phyloP scores from a whole-genome alignment of 108 stramenopile genomes.

The Halocafeteria seosinensis region DNA sequence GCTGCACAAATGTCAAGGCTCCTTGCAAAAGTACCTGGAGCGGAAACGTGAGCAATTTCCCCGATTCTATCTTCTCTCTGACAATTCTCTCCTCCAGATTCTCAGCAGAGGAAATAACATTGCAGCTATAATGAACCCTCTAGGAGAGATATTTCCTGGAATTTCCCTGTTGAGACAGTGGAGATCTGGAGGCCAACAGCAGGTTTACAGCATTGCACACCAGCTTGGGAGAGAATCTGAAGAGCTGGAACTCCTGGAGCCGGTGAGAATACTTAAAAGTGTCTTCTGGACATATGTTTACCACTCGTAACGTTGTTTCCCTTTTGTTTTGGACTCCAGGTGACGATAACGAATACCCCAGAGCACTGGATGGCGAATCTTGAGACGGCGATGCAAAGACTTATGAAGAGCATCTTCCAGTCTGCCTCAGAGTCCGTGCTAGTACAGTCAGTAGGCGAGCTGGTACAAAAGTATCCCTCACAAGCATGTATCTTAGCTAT shows the following conservation, averaged over 20 bases:
- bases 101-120: constrained; percentile 43
- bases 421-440: constrained; percentile 12
- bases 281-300: no score
- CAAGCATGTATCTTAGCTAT: constrained; percentile 37
- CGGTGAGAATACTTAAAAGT: no score
- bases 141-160: constrained; percentile 44
- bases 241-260: no score
- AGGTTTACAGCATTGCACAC: no score
- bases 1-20: constrained; percentile 44
- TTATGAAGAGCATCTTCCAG: constrained; percentile 13
- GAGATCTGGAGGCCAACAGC: no score
- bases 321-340: no score
- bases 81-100: constrained; percentile 35
- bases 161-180: constrained; percentile 33
- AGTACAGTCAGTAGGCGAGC: constrained; percentile 13
- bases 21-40: constrained; percentile 47
- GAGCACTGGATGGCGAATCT: constrained; percentile 29
- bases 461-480: constrained; percentile 28
- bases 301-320: no score
- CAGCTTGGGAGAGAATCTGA: no score
- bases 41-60: constrained; percentile 43
- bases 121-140: constrained; percentile 42
- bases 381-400: constrained; percentile 15
- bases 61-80: constrained; percentile 46
- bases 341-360: no score